These are phyloP conservation scores for Kwoniella dendrophila DNA, from an alignment of 768 basidiomycete species.

Conservation along the genomic window DNA sequence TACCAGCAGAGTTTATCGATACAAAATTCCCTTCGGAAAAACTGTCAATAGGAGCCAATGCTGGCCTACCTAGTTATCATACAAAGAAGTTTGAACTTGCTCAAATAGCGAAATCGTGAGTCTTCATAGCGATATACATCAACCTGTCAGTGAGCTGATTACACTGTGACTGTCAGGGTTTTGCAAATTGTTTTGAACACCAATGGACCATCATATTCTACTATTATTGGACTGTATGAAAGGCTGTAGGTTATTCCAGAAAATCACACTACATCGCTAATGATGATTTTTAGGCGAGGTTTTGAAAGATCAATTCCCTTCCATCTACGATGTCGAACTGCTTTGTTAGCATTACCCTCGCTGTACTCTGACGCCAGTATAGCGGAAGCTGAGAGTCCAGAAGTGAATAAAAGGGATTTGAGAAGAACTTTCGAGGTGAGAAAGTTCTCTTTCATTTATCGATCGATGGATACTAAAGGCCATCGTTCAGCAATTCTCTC, in stretches of 20 bases:
- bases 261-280: too few relatives aligned
- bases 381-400: slow-evolving; percentile 23
- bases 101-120: slow-evolving; percentile 17
- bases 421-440: slow-evolving; percentile 17
- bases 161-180: neutral
- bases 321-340: slow-evolving; percentile 33
- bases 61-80: neutral
- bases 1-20: slow-evolving; percentile 21
- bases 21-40: slow-evolving; percentile 15
- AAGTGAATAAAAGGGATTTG: slow-evolving; percentile 21
- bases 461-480: neutral
- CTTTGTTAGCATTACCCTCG: slow-evolving; percentile 22
- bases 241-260: slow-evolving; percentile 18
- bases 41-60: neutral
- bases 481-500: slow-evolving; percentile 21
- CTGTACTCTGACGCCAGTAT: slow-evolving; percentile 23
- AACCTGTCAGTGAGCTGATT: neutral
- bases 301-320: slow-evolving; percentile 27
- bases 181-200: slow-evolving; percentile 12
- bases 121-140: too few relatives aligned
- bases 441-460: neutral
- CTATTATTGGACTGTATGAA: slow-evolving; percentile 9
- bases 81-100: slow-evolving; percentile 21
- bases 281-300: neutral
- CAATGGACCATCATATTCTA: neutral